Evolutionary conservation across 2,329 filamentous ascomycete species (phyloP).

Genomic region (Fusarium nygamai): DNA sequence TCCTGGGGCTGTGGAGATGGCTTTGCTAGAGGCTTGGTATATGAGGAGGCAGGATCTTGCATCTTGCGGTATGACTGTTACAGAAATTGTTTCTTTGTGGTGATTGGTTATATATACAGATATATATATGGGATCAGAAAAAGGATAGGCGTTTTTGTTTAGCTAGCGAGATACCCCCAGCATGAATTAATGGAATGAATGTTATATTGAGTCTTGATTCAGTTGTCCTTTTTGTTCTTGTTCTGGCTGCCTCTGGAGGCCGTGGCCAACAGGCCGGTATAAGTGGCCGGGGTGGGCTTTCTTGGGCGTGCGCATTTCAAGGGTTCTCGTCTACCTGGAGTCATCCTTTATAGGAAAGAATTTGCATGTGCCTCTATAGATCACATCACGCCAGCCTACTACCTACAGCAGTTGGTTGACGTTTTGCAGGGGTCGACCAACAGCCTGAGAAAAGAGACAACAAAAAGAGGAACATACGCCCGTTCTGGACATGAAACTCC

Average conservation of each 20-base stretch:
- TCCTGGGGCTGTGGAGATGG: conserved; percentile 28
- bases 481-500: background rate
- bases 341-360: background rate
- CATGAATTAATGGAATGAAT: conserved; percentile 6
- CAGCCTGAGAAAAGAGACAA: background rate
- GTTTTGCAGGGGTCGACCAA: background rate
- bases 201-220: background rate
- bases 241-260: conserved; percentile 3
- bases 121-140: background rate
- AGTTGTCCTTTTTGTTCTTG: background rate
- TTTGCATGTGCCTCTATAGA: background rate
- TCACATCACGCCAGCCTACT: background rate
- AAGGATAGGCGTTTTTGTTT: conserved; percentile 7
- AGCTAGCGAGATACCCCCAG: conserved; percentile 31
- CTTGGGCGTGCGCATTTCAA: background rate
- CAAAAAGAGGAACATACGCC: background rate
- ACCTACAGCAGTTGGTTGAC: background rate
- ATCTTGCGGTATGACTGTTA: conserved; percentile 16
- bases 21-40: conserved; percentile 40
- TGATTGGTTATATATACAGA: conserved; percentile 2
- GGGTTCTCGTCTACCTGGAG: no score
- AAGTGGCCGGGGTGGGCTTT: background rate
- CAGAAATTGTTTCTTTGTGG: conserved; percentile 38
- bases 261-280: background rate
- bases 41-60: conserved; percentile 15